phyloP scores from a whole-genome alignment of 345 rosid genomes.

The Angophora floribunda region DNA sequence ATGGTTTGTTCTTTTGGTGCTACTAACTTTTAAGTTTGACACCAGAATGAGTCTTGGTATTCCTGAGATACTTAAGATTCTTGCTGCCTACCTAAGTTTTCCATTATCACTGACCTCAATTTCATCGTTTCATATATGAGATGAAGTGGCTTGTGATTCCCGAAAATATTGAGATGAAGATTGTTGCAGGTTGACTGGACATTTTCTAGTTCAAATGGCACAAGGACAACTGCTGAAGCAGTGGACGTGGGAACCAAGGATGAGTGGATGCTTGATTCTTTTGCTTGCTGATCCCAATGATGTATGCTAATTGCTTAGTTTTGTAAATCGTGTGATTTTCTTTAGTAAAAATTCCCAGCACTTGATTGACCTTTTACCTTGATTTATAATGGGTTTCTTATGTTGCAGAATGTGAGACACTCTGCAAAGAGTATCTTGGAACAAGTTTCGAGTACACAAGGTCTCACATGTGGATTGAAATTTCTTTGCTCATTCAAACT shows the following conservation, averaged over 20 bases:
- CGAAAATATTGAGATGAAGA: background rate
- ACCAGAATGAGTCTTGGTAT: background rate
- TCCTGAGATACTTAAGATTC: background rate
- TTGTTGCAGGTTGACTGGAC: conserved; percentile 61
- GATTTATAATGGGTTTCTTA: conserved; percentile 3
- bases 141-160: background rate
- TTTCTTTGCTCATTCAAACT: conserved; percentile 63
- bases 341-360: background rate
- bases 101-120: background rate
- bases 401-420: conserved; percentile 73
- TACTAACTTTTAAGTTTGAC: background rate
- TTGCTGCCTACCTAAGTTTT: background rate
- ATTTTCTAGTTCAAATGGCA: conserved; percentile 62
- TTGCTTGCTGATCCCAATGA: conserved; percentile 89
- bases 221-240: conserved; percentile 56
- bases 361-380: background rate
- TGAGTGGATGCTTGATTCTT: conserved; percentile 81
- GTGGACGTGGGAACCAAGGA: conserved; percentile 93
- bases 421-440: conserved; percentile 83
- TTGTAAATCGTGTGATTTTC: background rate
- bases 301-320: conserved; percentile 23
- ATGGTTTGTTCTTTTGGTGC: background rate
- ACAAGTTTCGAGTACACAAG: conserved; percentile 71
- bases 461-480: conserved; percentile 77
- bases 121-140: background rate